Evolutionary conservation across 2,329 filamentous ascomycete genomes (phyloP).

Genomic region (Ophiosphaerella narmari): DNA sequence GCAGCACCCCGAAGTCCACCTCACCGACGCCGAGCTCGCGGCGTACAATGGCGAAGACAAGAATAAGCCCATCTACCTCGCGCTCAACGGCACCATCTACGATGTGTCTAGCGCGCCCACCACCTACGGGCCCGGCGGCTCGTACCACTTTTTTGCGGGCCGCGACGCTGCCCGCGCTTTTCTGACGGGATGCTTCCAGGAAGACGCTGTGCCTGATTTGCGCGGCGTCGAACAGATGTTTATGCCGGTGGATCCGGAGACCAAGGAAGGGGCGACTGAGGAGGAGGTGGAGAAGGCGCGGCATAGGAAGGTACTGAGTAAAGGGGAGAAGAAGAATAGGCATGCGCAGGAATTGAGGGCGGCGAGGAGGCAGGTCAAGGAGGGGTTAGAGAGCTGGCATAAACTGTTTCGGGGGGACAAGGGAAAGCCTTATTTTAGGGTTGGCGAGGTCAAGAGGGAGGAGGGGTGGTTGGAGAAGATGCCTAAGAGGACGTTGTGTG

Average conservation of each 20-base stretch:
- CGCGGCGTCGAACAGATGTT: conserved; percentile 88
- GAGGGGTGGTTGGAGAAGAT: conserved; percentile 63
- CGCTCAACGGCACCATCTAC: conserved; percentile 85
- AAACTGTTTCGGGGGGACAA: conserved; percentile 72
- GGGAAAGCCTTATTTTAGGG: conserved; percentile 78
- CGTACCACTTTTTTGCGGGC: conserved; percentile 86
- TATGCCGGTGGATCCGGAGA: conserved; percentile 65
- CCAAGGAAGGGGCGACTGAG: conserved; percentile 28
- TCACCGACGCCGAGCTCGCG: conserved; percentile 76
- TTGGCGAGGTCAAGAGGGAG: conserved; percentile 72
- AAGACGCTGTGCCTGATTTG: conserved; percentile 83
- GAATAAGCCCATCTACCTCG: conserved; percentile 81
- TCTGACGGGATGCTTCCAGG: conserved; percentile 88
- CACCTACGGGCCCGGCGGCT: conserved; percentile 70
- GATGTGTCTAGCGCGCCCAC: conserved; percentile 69
- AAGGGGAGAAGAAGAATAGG: conserved; percentile 52
- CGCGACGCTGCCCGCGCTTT: conserved; percentile 85
- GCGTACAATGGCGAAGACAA: conserved; percentile 78
- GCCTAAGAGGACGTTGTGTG: conserved; percentile 70
- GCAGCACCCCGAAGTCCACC: conserved; percentile 62
- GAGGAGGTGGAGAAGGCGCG: conserved; percentile 36
- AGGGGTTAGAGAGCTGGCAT: conserved; percentile 78
- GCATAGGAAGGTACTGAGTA: conserved; percentile 24
- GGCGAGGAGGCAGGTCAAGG: conserved; percentile 68
- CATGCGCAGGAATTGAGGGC: conserved; percentile 67